These are phyloP conservation scores for Talaromyces liani DNA, from an alignment of 495 filamentous ascomycete genomes.

Conservation along the genomic window DNA sequence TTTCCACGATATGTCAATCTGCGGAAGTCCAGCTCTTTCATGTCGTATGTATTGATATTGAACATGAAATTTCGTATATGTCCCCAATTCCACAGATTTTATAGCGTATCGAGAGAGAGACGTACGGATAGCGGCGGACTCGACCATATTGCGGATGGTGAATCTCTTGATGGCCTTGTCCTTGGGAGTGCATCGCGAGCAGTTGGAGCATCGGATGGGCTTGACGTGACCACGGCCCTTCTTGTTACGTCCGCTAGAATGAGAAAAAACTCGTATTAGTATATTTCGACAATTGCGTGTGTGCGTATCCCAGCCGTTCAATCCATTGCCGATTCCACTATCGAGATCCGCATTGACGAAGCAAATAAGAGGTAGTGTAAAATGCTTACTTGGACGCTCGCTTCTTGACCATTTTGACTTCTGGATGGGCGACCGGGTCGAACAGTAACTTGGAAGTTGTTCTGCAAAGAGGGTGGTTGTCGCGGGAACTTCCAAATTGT, in stretches of 20 bases:
- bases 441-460: constrained; percentile 17
- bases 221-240: constrained; percentile 99
- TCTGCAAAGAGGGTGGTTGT: constrained; percentile 31
- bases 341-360: neutral
- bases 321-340: constrained; percentile 1
- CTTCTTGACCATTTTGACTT: constrained; percentile 99
- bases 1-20: neutral
- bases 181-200: constrained; percentile 98
- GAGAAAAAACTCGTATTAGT: constrained; percentile 10
- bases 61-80: neutral
- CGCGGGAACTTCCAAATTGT: constrained; percentile 9
- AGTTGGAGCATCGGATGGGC: constrained; percentile 99
- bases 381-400: constrained; percentile 85
- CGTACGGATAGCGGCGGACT: constrained; percentile 98
- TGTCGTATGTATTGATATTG: neutral
- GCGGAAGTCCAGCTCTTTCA: neutral
- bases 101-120: constrained; percentile 20
- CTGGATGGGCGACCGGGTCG: constrained; percentile 41
- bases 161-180: constrained; percentile 99
- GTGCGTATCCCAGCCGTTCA: neutral
- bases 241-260: constrained; percentile 91
- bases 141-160: constrained; percentile 99
- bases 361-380: neutral
- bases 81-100: neutral
- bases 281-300: neutral